Percentiles rank a stretch among this genome's conserved stretches.
phyloP scores from a whole-genome alignment of 441 rosid genomes.

The Rhodomyrtus psidioides region DNA sequence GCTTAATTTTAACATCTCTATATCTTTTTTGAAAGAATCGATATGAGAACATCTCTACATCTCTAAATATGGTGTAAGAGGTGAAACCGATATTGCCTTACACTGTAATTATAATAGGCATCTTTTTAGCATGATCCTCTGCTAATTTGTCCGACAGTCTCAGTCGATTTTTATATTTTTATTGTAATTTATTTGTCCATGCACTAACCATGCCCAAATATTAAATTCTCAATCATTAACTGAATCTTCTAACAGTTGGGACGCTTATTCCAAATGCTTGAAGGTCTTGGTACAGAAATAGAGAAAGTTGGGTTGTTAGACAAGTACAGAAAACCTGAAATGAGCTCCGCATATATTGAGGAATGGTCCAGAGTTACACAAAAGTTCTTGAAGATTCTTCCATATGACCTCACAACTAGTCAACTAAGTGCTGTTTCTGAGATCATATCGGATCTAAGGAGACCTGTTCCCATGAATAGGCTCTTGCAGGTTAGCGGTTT shows the following conservation, averaged over 20 bases:
- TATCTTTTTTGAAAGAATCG: neutral
- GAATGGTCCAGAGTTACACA: conserved; percentile 78
- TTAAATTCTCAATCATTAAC: neutral
- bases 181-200: neutral
- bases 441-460: conserved; percentile 93
- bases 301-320: conserved; percentile 83
- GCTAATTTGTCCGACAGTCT: neutral
- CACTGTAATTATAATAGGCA: neutral
- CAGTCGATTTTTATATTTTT: neutral
- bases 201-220: neutral
- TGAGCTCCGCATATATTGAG: conserved; percentile 45
- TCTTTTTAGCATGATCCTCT: neutral
- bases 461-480: conserved; percentile 88
- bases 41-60: neutral
- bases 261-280: conserved; percentile 88
- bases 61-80: neutral
- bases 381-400: conserved; percentile 69
- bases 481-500: conserved; percentile 69
- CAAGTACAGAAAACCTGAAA: conserved; percentile 61
- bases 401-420: conserved; percentile 85
- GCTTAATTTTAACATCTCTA: neutral
- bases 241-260: conserved; percentile 54
- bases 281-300: conserved; percentile 66
- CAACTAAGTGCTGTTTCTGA: conserved; percentile 87
- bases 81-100: neutral